These are phyloP conservation scores for Fusarium oxysporum DNA, from an alignment of 2,329 filamentous ascomycete genomes.

Conservation along the genomic window DNA sequence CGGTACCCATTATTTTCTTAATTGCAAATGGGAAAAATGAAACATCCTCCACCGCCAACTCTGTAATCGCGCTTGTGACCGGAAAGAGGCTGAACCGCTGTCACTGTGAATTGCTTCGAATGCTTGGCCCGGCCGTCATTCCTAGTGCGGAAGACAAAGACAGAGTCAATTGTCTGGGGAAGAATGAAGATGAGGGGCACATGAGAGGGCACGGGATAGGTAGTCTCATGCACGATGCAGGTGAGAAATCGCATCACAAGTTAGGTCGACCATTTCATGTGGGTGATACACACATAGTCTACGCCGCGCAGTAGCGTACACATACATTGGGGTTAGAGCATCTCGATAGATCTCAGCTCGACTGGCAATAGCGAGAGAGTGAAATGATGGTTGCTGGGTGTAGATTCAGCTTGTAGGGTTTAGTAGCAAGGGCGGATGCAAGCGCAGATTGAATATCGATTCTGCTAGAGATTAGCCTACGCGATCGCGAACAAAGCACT, in stretches of 20 bases:
- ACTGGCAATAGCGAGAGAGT: conserved; percentile 10
- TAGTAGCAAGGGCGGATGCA: conserved; percentile 2
- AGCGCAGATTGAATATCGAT: conserved; percentile 21
- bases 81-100: background rate
- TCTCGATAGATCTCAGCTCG: conserved; percentile 33
- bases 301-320: conserved; percentile 28
- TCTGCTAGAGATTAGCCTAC: background rate
- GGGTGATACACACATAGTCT: conserved; percentile 23
- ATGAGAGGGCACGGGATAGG: conserved; percentile 18
- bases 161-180: conserved; percentile 2
- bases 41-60: conserved; percentile 17
- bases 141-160: conserved; percentile 12
- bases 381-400: conserved; percentile 9
- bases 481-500: conserved; percentile 23
- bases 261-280: conserved; percentile 19
- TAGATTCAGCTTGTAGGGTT: conserved; percentile 9
- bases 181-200: conserved; percentile 11
- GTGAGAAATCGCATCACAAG: conserved; percentile 29
- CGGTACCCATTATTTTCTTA: conserved; percentile 19
- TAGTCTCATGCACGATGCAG: conserved; percentile 34
- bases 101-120: conserved; percentile 21
- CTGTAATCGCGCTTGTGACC: conserved; percentile 16
- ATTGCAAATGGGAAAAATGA: background rate
- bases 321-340: background rate
- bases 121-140: conserved; percentile 16